phyloP scores from a whole-genome alignment of 441 rosid genomes.

The Syzygium syzygioides region DNA sequence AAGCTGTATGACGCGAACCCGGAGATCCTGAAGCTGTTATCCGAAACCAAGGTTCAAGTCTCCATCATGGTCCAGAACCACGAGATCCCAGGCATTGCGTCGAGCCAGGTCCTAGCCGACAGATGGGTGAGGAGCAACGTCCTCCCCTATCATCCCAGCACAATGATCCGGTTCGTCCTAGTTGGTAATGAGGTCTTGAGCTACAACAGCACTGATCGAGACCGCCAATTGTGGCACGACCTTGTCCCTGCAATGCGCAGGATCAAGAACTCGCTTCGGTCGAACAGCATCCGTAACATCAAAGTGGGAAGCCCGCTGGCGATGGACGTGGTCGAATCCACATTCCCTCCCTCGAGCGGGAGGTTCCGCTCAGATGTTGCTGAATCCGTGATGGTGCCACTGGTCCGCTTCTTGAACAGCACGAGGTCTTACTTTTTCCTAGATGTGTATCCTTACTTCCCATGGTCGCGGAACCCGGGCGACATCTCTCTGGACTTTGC shows the following conservation, averaged over 20 bases:
- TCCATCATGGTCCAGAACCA: slow-evolving; percentile 59
- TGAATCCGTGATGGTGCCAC: slow-evolving; percentile 33
- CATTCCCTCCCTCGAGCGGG: slow-evolving; percentile 70
- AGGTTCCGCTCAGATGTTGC: slow-evolving; percentile 51
- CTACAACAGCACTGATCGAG: slow-evolving; percentile 20
- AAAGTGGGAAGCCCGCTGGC: slow-evolving; percentile 72
- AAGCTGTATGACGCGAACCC: slow-evolving; percentile 66
- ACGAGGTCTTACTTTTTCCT: slow-evolving; percentile 70
- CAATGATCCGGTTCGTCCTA: slow-evolving; percentile 51
- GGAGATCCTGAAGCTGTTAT: slow-evolving; percentile 46
- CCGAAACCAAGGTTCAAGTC: slow-evolving; percentile 50
- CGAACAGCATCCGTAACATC: slow-evolving; percentile 40
- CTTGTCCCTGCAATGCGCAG: slow-evolving; percentile 69
- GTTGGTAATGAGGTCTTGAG: slow-evolving; percentile 74
- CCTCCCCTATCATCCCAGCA: slow-evolving; percentile 47
- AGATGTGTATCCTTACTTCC: slow-evolving; percentile 66
- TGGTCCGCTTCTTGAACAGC: slow-evolving; percentile 61
- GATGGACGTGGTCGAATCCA: slow-evolving; percentile 54
- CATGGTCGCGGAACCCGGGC: slow-evolving; percentile 48
- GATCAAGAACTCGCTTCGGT: slow-evolving; percentile 37
- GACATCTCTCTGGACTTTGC: slow-evolving; percentile 41
- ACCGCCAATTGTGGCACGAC: slow-evolving; percentile 23
- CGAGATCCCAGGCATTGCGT: slow-evolving; percentile 40
- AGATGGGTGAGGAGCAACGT: slow-evolving; percentile 59
- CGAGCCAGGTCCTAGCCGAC: slow-evolving; percentile 39